Base-by-base conservation (phyloP, 106 monocot genomes). In the Hemerocallis citrina region DNA sequence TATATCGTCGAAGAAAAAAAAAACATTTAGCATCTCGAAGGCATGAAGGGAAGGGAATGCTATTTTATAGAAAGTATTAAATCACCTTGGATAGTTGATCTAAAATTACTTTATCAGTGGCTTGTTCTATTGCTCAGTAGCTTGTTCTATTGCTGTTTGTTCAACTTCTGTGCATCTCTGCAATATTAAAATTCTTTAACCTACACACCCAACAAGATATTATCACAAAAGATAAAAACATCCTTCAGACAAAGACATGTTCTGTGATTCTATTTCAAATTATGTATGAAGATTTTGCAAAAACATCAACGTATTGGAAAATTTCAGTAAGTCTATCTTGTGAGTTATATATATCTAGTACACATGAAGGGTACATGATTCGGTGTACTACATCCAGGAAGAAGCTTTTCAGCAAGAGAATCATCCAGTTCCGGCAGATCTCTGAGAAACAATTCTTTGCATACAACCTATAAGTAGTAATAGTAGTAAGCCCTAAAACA, bases 71-170 rank as follows among this genome's bases (percentile, higher is more conserved):
- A 54, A 54, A n/a, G 16, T 32, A 12, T 57, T 21, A 44, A 44
- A n/a, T 62, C 41, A 86, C 96, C 91, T 98, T 91, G 62, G 75
- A 68, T 7, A 98, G 75, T 48, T 85, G 83, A 63, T 88, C 84
- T 19, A 98, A 70, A 68, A 98, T 98, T 31, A 91, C 96, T 77
- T 98, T 98, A 74, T 98, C 96, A 16, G 96, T n/a, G n/a, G n/a
- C n/a, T n/a, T n/a, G n/a, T n/a, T n/a, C n/a, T n/a, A n/a, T n/a
- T n/a, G n/a, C n/a, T n/a, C n/a, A n/a, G n/a, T 98, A 70, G 96
- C 96, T 77, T 98, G 91, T 47, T 98, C 96, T 67, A 79, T 91
- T 9, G 96, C 96, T 64, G 66, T 85, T 74, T 85, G 68, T 68
- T 98, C 96, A 56, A 91, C 69, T 69, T 88, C 87, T 72, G 39